These are phyloP conservation scores for Entomortierella beljakovae DNA, from an alignment of 192 early-diverging fungal species.

Conservation along the genomic window DNA sequence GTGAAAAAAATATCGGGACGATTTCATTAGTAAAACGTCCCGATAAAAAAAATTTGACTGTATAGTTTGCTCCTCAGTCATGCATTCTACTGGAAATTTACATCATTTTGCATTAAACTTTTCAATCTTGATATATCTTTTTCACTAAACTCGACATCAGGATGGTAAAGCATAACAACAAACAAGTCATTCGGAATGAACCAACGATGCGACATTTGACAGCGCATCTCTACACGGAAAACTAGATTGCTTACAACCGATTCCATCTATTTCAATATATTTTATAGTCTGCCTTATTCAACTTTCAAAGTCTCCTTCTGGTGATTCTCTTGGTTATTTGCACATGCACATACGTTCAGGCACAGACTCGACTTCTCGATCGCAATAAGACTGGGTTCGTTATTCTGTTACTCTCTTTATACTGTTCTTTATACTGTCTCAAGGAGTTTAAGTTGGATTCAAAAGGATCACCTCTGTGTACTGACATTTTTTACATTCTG, in stretches of 20 bases:
- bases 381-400: conserved; percentile 88
- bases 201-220: neutral
- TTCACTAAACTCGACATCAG: neutral
- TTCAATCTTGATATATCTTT: too few relatives aligned
- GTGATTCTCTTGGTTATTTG: conserved; percentile 95
- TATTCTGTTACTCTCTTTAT: neutral
- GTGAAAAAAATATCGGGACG: too few relatives aligned
- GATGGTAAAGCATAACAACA: conserved; percentile 4
- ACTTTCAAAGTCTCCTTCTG: conserved; percentile 92
- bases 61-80: too few relatives aligned
- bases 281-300: conserved; percentile 92
- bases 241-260: neutral
- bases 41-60: too few relatives aligned
- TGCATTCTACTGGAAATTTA: too few relatives aligned
- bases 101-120: too few relatives aligned
- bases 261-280: neutral
- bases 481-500: neutral
- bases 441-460: neutral
- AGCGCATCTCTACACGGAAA: neutral
- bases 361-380: conserved; percentile 88
- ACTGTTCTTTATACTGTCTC: neutral
- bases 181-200: neutral
- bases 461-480: neutral
- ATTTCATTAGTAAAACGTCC: too few relatives aligned
- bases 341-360: conserved; percentile 95